These are phyloP conservation scores for Pholiota microspora DNA, from an alignment of 768 basidiomycete genomes.

Conservation along the genomic window DNA sequence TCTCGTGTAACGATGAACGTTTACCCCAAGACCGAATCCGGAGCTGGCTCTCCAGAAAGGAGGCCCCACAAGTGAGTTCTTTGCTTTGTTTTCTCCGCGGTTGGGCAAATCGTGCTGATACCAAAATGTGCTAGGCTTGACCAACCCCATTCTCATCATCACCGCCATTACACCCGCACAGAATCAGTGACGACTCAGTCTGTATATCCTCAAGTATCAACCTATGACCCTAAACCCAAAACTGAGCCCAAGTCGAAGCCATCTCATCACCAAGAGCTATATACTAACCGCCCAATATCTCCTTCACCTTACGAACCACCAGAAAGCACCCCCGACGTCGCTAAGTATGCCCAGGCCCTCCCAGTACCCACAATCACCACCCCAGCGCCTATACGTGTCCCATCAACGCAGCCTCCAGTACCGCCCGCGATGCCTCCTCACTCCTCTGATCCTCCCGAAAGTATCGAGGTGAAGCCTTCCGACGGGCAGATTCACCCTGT, in stretches of 20 bases:
- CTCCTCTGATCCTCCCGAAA: conserved; percentile 4
- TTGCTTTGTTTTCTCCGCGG: neutral
- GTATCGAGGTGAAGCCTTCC: conserved; percentile 15
- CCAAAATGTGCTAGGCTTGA: neutral
- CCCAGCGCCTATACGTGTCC: conserved; percentile 20
- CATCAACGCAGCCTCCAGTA: conserved; percentile 22
- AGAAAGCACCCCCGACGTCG: conserved; percentile 17
- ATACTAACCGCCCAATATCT: too few species aligned
- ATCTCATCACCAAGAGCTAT: neutral
- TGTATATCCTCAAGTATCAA: neutral
- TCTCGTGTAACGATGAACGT: neutral
- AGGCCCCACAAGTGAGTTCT: too few species aligned
- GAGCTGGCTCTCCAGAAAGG: neutral
- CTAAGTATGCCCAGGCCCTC: conserved; percentile 8
- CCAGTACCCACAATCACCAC: conserved; percentile 23
- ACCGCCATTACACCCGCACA: too few species aligned
- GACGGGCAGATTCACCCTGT: conserved; percentile 18
- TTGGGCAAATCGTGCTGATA: too few species aligned
- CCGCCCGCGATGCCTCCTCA: conserved; percentile 15
- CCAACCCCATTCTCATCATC: neutral
- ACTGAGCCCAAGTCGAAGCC: neutral
- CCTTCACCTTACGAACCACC: too few species aligned
- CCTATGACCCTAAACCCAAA: neutral
- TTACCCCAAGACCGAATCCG: neutral
- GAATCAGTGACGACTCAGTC: neutral